Evolutionary conservation across 345 rosid genomes (phyloP).

Genomic region (Arabidopsis suecica): DNA sequence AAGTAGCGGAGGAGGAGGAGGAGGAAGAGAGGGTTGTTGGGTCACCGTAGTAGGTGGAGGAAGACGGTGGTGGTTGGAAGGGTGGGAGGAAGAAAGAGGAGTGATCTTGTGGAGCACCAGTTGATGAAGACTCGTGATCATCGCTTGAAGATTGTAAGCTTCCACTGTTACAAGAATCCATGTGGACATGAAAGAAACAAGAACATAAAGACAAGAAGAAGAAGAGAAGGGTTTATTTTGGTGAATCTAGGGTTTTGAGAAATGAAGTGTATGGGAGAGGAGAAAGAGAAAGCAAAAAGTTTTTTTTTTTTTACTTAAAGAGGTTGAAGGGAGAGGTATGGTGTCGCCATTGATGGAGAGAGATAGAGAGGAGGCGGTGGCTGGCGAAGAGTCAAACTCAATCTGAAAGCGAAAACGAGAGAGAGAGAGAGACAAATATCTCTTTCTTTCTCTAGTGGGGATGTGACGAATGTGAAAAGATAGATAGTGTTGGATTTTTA

Average conservation of each 20-base stretch:
- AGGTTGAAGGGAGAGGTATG: conserved; percentile 62
- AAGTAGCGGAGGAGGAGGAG: conserved; percentile 35
- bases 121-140: conserved; percentile 67
- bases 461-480: conserved; percentile 51
- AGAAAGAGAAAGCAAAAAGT: neutral
- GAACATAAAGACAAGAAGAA: conserved; percentile 25
- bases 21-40: conserved; percentile 41
- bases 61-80: conserved; percentile 37
- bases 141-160: conserved; percentile 78
- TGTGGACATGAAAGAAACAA: conserved; percentile 37
- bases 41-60: conserved; percentile 30
- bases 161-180: conserved; percentile 88
- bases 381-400: conserved; percentile 93
- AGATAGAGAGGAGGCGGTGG: conserved; percentile 63
- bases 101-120: conserved; percentile 37
- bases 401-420: conserved; percentile 50
- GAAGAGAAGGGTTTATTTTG: neutral
- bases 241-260: conserved; percentile 50
- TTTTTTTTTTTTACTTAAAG: conserved; percentile 42
- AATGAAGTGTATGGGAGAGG: conserved; percentile 28
- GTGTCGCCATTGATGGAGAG: conserved; percentile 54
- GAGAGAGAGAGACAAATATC: conserved; percentile 20
- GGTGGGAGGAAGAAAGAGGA: conserved; percentile 52
- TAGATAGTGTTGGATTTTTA: conserved; percentile 37
- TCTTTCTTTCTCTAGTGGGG: conserved; percentile 37